Base-by-base conservation (phyloP, 352 stramenopile genomes). In the Globisporangium apiculatum region DNA sequence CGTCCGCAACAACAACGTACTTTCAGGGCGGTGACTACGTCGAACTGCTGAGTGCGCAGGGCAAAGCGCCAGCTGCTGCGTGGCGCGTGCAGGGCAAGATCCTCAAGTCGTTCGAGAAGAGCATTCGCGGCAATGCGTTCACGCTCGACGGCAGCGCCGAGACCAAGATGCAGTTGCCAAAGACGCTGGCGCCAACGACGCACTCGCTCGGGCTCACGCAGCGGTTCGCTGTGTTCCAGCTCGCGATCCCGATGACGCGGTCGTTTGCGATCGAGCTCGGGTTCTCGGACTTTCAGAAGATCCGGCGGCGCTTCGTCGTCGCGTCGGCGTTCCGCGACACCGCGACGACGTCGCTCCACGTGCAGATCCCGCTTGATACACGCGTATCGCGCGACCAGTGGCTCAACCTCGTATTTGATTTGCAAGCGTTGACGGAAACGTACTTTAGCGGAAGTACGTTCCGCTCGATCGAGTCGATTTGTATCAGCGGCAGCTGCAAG, bases 71-170 rank as follows among this genome's bases (percentile, higher is more conserved):
- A 3, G 75, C 79, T 0, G 67, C 76, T 1, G 66, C 68, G 8
- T 92, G 85, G 81, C 89, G 86, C 50, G 57, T 91, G 9, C 69
- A 85, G 42, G 85, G 84, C 1, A 91, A 93, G 63, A 85, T 94
- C 54, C 60, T 72, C 37, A 89, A 89, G 55, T 73, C 71, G 6
- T 96, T 92, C 41, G 85, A 95, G 52, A 95, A 94, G 54, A 42
- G 61, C 0, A 87, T 91, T 54, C 90, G 83, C 51, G 78, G 73
- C 50, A 92, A 94, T 58, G 70, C 73, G 4, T 93, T 90, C 60
- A 63, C 79, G 17, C 75, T 93, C n/a, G 81, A 91, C 42, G 85
- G 86, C 24, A 73, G 67, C 59, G 68, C 80, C 1, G 83, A 90
- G 55, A 94, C 83, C 8, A 86, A 86, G 53, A 88, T 95, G 75